phyloP scores from a whole-genome alignment of 768 basidiomycete species.

The Suillus subluteus region DNA sequence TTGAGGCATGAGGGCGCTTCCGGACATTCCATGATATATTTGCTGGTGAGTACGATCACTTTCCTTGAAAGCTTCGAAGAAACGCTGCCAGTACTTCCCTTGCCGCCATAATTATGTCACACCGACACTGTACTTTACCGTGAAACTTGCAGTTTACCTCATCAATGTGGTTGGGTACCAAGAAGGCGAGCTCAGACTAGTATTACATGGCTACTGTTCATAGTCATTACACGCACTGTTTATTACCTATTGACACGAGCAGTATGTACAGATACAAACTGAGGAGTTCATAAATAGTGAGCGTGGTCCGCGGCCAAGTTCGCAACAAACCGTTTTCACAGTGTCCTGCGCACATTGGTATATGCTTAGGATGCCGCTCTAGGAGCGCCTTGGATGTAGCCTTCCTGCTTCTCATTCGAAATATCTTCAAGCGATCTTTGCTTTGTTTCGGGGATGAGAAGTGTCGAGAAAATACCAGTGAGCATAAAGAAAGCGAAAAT shows the following conservation, averaged over 20 bases:
- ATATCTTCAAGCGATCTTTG: constrained; percentile 66
- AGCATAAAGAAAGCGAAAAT: constrained; percentile 89
- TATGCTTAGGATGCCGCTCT: not conserved
- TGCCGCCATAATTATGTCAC: not conserved
- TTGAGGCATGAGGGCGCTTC: not conserved
- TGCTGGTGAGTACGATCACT: not conserved
- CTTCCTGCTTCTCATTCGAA: constrained; percentile 70
- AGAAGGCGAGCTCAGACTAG: not conserved
- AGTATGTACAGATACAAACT: not conserved
- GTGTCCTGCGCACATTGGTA: not conserved
- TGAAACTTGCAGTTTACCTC: not conserved
- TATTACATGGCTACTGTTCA: not conserved
- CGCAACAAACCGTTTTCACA: not conserved
- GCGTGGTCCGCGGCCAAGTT: not conserved
- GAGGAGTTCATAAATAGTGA: not conserved
- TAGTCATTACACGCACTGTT: not conserved
- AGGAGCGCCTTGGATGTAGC: constrained; percentile 45
- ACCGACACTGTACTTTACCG: not conserved
- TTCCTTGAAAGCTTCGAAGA: not conserved
- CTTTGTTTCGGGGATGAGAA: constrained; percentile 83
- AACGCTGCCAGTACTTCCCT: not conserved
- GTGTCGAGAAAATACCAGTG: constrained; percentile 80
- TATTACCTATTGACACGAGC: not conserved
- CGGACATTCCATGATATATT: not conserved
- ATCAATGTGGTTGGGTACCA: not conserved